Evolutionary conservation across 768 basidiomycete genomes (phyloP).

Genomic region (Neoboletus magnificus): DNA sequence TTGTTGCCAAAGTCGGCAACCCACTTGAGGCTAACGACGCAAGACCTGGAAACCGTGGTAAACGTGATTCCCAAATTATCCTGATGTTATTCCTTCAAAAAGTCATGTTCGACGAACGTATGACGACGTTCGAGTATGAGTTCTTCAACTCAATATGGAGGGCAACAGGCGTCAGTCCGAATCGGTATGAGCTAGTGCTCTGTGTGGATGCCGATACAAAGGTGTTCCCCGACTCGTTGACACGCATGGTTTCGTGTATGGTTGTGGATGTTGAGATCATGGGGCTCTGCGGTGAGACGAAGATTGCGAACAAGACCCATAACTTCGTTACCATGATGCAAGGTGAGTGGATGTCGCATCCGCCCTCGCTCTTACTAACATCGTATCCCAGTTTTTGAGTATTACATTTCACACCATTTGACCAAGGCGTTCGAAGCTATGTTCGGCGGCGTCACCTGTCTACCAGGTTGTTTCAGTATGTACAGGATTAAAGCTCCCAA

Average conservation of each 20-base stretch:
- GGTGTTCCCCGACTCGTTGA: conserved; percentile 97
- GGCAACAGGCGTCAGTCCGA: conserved; percentile 91
- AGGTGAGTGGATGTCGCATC: conserved; percentile 53
- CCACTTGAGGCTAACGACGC: conserved; percentile 82
- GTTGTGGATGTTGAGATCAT: conserved; percentile 96
- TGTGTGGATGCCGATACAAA: conserved; percentile 99
- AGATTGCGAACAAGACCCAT: conserved; percentile 98
- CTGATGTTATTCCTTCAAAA: conserved; percentile 98
- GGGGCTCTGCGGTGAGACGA: conserved; percentile 99
- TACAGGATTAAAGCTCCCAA: conserved; percentile 99
- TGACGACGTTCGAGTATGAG: conserved; percentile 99
- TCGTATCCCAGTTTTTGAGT: conserved; percentile 80
- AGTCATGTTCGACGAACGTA: conserved; percentile 99
- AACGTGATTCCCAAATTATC: conserved; percentile 97
- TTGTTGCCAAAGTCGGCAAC: conserved; percentile 96
- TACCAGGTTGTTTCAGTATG: conserved; percentile 99
- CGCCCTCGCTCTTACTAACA: conserved; percentile 7
- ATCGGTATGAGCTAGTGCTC: conserved; percentile 91
- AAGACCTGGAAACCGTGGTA: conserved; percentile 97
- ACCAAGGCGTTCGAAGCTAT: conserved; percentile 99
- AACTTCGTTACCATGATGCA: conserved; percentile 99
- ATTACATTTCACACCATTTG: conserved; percentile 99
- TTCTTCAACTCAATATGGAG: conserved; percentile 99
- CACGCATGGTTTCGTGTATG: conserved; percentile 95
- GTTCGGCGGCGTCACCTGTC: conserved; percentile 99